These are phyloP conservation scores for Clavispora asparagi DNA, from an alignment of 805 yeast genomes.

Conservation along the genomic window DNA sequence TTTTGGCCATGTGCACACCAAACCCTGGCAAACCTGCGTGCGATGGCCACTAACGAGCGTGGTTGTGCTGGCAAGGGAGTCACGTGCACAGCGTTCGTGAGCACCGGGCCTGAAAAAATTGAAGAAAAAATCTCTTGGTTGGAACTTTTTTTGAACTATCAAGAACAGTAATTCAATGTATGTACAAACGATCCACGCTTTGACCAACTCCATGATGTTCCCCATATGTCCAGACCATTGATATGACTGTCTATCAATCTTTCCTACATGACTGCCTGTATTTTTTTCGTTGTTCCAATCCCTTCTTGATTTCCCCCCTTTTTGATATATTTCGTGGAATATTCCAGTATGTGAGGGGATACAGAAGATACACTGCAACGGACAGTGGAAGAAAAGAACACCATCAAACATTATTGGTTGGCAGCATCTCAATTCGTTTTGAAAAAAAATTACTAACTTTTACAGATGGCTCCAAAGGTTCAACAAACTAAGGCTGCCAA, in stretches of 20 bases:
- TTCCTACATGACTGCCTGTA: too few relatives aligned
- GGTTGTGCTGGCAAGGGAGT: not conserved
- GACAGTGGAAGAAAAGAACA: too few relatives aligned
- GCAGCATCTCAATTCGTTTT: too few relatives aligned
- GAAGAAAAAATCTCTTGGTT: slow-evolving; percentile 6
- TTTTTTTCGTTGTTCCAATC: too few relatives aligned
- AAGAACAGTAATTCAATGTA: slow-evolving; percentile 28
- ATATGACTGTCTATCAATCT: not conserved
- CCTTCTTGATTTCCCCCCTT: too few relatives aligned
- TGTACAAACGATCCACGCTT: slow-evolving; percentile 9
- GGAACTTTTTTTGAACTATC: slow-evolving; percentile 13
- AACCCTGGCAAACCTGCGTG: not conserved
- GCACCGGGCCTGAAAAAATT: slow-evolving; percentile 6
- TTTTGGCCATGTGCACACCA: not conserved
- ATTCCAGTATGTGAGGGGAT: too few relatives aligned
- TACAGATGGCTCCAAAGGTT: slow-evolving; percentile 91
- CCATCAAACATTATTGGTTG: too few relatives aligned
- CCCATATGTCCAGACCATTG: not conserved
- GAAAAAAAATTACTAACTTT: slow-evolving; percentile 4
- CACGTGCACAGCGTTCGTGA: slow-evolving; percentile 3
- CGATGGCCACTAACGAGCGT: not conserved
- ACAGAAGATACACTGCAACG: too few relatives aligned
- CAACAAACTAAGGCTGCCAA: slow-evolving; percentile 99
- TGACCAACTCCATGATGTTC: not conserved
- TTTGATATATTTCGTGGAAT: too few relatives aligned